Conservation (phyloP, 495 filamentous ascomycete species). For the Penicillium canariense region DNA sequence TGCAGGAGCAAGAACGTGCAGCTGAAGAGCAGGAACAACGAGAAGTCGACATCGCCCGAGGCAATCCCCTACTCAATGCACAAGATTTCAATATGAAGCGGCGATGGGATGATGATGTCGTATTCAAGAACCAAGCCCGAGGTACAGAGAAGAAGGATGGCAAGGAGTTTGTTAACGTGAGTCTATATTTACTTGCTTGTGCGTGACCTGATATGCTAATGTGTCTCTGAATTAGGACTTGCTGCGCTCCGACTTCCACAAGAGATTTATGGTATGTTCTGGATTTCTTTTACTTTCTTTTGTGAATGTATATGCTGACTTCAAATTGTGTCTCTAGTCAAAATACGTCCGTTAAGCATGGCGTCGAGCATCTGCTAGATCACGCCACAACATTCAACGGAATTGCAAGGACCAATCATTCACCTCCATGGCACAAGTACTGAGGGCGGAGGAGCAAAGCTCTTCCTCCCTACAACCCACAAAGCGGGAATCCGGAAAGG, state of each 20-base stretch:
- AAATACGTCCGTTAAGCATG: constrained; percentile 64
- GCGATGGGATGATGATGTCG: constrained; percentile 98
- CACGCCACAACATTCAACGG: neutral
- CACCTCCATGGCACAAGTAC: too few species aligned
- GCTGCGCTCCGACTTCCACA: constrained; percentile 93
- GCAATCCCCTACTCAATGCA: constrained; percentile 86
- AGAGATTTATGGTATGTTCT: constrained; percentile 83
- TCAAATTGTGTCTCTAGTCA: constrained; percentile 38
- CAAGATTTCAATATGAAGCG: constrained; percentile 46
- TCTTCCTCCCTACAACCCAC: neutral
- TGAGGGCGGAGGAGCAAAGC: too few species aligned
- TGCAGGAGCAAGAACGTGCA: constrained; percentile 68
- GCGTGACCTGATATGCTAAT: constrained; percentile 19
- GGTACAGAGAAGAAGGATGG: constrained; percentile 91
- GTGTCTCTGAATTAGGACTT: constrained; percentile 59
- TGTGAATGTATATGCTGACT: constrained; percentile 13
- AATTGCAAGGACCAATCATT: neutral
- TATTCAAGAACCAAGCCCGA: constrained; percentile 97
- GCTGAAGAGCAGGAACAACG: constrained; percentile 76
- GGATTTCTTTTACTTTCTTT: neutral
- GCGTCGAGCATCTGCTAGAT: neutral
- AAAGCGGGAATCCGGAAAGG: neutral
- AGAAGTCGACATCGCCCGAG: constrained; percentile 84
- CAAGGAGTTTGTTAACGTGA: constrained; percentile 94
- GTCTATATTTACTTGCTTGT: constrained; percentile 20